A percentile compares a stretch with the other conserved stretches of the same genome.
These are phyloP conservation scores for Pascua sp. DNA, from an alignment of 1,284 basidiomycete genomes.

Conservation along the genomic window DNA sequence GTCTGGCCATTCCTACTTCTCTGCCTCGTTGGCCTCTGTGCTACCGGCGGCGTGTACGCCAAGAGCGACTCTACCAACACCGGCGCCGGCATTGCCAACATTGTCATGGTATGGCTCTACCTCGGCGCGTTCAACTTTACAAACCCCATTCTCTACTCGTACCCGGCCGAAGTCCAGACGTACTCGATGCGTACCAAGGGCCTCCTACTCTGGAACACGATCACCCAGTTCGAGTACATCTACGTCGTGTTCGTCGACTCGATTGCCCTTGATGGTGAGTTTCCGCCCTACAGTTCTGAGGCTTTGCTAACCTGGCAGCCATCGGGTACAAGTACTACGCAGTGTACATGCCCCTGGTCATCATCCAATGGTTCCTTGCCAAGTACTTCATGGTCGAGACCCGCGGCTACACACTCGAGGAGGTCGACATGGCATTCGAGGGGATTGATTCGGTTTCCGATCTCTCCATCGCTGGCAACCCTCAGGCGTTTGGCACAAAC, in stretches of 20 bases:
- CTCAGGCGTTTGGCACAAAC: too few species aligned
- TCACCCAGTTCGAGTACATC: constrained; percentile 32
- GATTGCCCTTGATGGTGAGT: constrained; percentile 36
- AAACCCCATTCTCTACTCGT: constrained; percentile 43
- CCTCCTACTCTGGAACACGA: constrained; percentile 49
- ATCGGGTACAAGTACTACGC: constrained; percentile 46
- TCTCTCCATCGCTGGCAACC: too few species aligned
- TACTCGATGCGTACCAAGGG: constrained; percentile 49
- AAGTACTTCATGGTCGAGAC: constrained; percentile 48
- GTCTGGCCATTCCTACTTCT: constrained; percentile 46
- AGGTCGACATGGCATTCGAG: constrained; percentile 44
- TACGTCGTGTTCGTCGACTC: constrained; percentile 40
- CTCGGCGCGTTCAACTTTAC: constrained; percentile 47
- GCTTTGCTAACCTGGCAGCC: neutral
- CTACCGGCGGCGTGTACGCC: constrained; percentile 36
- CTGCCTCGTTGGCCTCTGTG: constrained; percentile 41
- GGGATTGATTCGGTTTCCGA: neutral
- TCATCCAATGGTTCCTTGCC: constrained; percentile 30
- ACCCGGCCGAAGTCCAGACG: constrained; percentile 49
- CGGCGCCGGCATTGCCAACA: constrained; percentile 38
- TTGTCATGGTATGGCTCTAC: constrained; percentile 50
- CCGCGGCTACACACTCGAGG: constrained; percentile 47
- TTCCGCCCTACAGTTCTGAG: neutral
- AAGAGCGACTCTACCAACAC: constrained; percentile 28
- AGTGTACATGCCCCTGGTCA: constrained; percentile 36